Conservation (phyloP, 371 early-diverging fungal species). For the Mortierella sp. region DNA sequence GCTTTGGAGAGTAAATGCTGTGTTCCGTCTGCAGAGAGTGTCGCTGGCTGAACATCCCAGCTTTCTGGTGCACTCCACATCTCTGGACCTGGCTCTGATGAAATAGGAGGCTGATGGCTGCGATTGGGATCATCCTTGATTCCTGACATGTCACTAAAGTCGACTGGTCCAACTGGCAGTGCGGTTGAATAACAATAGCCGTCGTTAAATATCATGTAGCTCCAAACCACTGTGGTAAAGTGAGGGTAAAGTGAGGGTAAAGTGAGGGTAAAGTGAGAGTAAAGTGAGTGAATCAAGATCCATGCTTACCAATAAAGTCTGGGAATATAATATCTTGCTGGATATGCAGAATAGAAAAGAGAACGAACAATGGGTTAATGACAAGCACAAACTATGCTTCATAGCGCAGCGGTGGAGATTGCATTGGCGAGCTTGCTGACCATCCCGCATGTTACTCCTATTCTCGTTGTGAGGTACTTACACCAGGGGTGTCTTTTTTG, state of each 20-base stretch:
- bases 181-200: neutral
- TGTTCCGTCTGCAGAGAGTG: constrained; percentile 2
- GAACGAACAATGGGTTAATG: neutral
- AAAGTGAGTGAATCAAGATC: neutral
- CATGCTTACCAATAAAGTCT: constrained; percentile 23
- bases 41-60: constrained; percentile 45
- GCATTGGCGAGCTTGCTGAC: too few relatives aligned
- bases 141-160: constrained; percentile 35
- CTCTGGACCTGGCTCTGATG: constrained; percentile 23
- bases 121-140: constrained; percentile 27
- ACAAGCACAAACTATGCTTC: neutral
- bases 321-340: constrained; percentile 11
- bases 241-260: too few relatives aligned
- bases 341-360: neutral
- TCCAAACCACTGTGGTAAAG: too few relatives aligned
- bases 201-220: too few relatives aligned
- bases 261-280: neutral
- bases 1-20: constrained; percentile 20
- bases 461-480: neutral
- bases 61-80: constrained; percentile 48
- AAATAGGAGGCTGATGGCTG: constrained; percentile 14
- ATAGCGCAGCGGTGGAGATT: neutral
- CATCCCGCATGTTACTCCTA: too few relatives aligned
- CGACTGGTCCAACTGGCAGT: constrained; percentile 8
- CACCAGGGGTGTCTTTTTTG: constrained; percentile 5